These are phyloP conservation scores for Candida nitratophila DNA, from an alignment of 805 yeast species.

Conservation along the genomic window DNA sequence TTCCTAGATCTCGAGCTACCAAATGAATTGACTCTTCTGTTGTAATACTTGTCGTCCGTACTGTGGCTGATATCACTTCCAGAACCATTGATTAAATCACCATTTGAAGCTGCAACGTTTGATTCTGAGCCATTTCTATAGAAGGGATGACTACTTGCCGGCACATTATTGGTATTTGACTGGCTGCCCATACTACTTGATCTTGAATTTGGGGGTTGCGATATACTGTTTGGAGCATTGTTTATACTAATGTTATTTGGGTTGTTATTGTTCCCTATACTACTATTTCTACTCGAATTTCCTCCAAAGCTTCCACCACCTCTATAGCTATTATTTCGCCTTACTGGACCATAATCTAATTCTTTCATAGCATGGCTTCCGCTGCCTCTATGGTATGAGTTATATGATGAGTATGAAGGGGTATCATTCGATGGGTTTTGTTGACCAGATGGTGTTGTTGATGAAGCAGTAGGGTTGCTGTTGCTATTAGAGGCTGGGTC, in stretches of 20 bases:
- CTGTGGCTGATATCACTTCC: too few relatives aligned
- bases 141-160: background rate
- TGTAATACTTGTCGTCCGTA: background rate
- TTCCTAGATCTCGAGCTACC: background rate
- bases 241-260: background rate
- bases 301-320: conserved; percentile 10
- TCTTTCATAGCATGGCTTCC: background rate
- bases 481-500: background rate
- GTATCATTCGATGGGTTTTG: conserved; percentile 5
- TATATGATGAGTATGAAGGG: background rate
- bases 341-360: conserved; percentile 7
- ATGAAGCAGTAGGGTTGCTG: background rate
- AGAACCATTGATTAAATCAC: too few relatives aligned
- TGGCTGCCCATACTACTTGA: too few relatives aligned
- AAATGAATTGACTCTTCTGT: conserved; percentile 1
- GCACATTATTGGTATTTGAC: background rate
- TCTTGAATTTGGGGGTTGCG: background rate
- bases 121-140: conserved; percentile 1
- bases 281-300: background rate
- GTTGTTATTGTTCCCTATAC: background rate
- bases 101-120: background rate
- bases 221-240: background rate
- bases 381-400: background rate
- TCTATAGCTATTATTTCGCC: conserved; percentile 12
- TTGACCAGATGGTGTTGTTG: background rate